A percentile compares a stretch with the other conserved stretches of the same genome.
phyloP scores from a whole-genome alignment of 75 land plant species.

The Ceratopteris richardii region DNA sequence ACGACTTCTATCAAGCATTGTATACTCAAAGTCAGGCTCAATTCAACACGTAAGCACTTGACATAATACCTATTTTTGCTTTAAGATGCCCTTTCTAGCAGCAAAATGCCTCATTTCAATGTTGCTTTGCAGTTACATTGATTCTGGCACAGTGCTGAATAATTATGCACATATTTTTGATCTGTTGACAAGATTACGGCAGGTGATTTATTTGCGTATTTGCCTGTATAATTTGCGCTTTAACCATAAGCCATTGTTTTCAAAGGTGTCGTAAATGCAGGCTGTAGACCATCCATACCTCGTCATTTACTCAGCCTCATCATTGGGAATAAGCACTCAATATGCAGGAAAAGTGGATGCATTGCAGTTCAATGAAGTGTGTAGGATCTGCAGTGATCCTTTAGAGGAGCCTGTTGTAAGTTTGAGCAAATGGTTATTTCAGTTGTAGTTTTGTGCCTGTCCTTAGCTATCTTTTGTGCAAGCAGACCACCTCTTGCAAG shows the following conservation, averaged over 20 bases:
- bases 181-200: constrained; percentile 77
- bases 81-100: too few relatives aligned
- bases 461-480: neutral
- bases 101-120: too few relatives aligned
- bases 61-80: too few relatives aligned
- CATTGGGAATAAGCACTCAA: constrained; percentile 2
- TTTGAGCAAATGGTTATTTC: neutral
- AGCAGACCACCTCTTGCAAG: constrained; percentile 55
- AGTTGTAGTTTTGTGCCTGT: too few relatives aligned
- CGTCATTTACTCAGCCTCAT: constrained; percentile 52
- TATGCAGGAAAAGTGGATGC: neutral
- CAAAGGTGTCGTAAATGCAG: constrained; percentile 18
- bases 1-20: constrained; percentile 77
- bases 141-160: constrained; percentile 69
- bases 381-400: constrained; percentile 60
- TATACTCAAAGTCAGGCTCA: constrained; percentile 72
- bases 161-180: constrained; percentile 98
- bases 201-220: constrained; percentile 29
- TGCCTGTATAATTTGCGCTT: too few relatives aligned
- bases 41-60: constrained; percentile 72
- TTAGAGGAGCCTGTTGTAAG: constrained; percentile 70
- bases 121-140: constrained; percentile 50
- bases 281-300: constrained; percentile 97
- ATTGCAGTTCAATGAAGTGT: constrained; percentile 10
- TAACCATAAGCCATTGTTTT: too few relatives aligned